Conservation (phyloP, 139 green algal species). For the Chlorella sp. region DNA sequence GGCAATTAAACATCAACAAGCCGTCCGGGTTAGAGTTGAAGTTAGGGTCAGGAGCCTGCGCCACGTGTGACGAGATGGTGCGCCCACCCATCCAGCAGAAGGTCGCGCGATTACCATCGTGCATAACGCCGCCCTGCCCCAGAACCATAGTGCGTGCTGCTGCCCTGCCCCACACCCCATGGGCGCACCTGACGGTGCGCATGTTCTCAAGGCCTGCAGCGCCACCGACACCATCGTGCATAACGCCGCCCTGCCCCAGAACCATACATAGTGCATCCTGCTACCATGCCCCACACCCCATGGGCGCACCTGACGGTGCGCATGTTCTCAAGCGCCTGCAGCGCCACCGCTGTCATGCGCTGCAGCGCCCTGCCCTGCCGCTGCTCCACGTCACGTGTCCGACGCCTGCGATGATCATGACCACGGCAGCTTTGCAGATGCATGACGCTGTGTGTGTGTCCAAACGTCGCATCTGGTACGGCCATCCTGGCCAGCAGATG, state of each 20-base stretch:
- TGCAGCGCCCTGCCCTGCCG: constrained; percentile 41
- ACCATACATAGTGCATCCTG: neutral
- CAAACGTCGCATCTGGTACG: too few species aligned
- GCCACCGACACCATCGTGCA: too few species aligned
- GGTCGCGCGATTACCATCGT: too few species aligned
- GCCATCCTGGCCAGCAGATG: too few species aligned
- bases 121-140: neutral
- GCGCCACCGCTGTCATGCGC: constrained; percentile 59
- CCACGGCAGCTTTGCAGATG: too few species aligned
- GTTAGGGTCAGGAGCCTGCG: too few species aligned
- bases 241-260: neutral
- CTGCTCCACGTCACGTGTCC: constrained; percentile 33
- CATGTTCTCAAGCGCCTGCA: constrained; percentile 64
- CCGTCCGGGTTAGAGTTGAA: too few species aligned
- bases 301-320: constrained; percentile 49
- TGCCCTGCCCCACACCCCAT: neutral
- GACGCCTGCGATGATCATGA: too few species aligned
- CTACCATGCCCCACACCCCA: neutral
- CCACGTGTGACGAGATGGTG: too few species aligned
- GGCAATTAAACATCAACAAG: too few species aligned
- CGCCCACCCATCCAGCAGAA: too few species aligned
- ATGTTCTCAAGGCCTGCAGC: constrained; percentile 64
- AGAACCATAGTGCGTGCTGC: neutral
- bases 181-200: constrained; percentile 50
- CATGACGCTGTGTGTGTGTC: too few species aligned